A percentile compares a stretch with the other conserved stretches of the same genome.
These are phyloP conservation scores for Fusarium veterinarium DNA, from an alignment of 2,329 filamentous ascomycete genomes.

Conservation along the genomic window DNA sequence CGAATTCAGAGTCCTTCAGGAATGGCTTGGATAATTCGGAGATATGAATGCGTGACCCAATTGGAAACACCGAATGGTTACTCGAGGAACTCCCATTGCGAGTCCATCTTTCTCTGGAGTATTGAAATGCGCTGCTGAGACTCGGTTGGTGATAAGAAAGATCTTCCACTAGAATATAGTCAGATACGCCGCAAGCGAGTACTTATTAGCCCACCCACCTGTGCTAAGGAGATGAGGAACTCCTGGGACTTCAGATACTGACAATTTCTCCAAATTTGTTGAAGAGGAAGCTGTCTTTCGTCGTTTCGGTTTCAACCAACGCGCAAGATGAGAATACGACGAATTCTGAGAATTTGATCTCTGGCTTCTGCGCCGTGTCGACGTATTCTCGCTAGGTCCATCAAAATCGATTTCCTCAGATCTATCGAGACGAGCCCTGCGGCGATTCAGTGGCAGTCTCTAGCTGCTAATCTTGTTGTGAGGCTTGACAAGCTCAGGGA, in stretches of 20 bases:
- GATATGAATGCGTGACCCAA: background rate
- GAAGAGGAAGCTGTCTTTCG: conserved; percentile 17
- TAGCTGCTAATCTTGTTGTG: conserved; percentile 16
- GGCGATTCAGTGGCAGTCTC: conserved; percentile 25
- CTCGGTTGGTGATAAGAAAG: too few relatives aligned
- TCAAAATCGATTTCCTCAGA: conserved; percentile 1
- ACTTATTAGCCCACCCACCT: background rate
- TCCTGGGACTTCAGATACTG: conserved; percentile 1
- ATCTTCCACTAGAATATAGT: background rate
- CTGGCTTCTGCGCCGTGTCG: background rate
- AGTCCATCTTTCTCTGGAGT: conserved; percentile 44
- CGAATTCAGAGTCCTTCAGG: background rate
- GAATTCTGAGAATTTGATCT: conserved; percentile 21
- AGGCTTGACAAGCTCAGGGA: background rate
- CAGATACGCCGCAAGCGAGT: background rate
- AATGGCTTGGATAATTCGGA: background rate
- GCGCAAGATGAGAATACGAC: conserved; percentile 9
- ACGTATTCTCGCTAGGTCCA: background rate
- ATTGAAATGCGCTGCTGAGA: conserved; percentile 46
- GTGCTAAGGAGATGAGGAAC: conserved; percentile 1
- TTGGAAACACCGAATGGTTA: background rate
- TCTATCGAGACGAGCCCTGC: conserved; percentile 6
- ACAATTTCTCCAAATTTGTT: background rate
- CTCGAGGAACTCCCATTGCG: conserved; percentile 30
- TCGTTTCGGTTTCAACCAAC: conserved; percentile 29